Evolutionary conservation across 2,329 filamentous ascomycete genomes (phyloP), one percentile per base, ranked within the genome.

Genomic region (Colletotrichum chlorophyti): DNA sequence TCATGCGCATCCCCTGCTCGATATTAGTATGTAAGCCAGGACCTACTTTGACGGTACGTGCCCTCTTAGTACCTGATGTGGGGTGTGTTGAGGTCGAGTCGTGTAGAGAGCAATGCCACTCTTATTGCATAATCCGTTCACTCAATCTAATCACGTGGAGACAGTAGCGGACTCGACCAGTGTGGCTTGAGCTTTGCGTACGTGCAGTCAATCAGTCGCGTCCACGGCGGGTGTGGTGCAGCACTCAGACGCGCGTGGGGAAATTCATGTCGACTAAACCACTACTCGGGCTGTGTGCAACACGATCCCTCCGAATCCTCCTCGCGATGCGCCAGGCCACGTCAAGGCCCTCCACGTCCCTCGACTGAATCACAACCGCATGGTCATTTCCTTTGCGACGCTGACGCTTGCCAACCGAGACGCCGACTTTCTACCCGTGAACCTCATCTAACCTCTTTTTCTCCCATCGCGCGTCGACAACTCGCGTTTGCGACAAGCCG

Each of bases 171-270:
- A n/a, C n/a, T n/a, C n/a, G n/a, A n/a, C n/a, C 15, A 21, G 31
- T 35, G 37, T 57, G 53, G 46, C 46, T 40, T 14, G 46, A 47
- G 43, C 43, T 46, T 47, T 31, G 17, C 29, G 43, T 19, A n/a
- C 14, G 26, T 24, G 34, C 26, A 15, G 48, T 35, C 31, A 53
- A 26, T 48, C 43, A 11, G 47, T 58, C 53, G 53, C 53, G 53
- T 58, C 48, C 26, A 58, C n/a, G n/a, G n/a, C n/a, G n/a, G 47
- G 26, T 23, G 46, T 26, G 29, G 12, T 15, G 32, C 31, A 49
- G 46, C 35, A 58, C 50, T 31, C 29, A 53, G 49, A 58, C 54
- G 49, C 54, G 54, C 27, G 48, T 53, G 34, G 54, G 54, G 54
- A 53, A 58, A 47, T 29, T 40, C 17, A 21, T 17, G 26, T 41